Percentiles rank a stretch among this genome's conserved stretches.
These are phyloP conservation scores for Paulownia fortunei DNA, from an alignment of 257 asterid genomes.

Conservation along the genomic window DNA sequence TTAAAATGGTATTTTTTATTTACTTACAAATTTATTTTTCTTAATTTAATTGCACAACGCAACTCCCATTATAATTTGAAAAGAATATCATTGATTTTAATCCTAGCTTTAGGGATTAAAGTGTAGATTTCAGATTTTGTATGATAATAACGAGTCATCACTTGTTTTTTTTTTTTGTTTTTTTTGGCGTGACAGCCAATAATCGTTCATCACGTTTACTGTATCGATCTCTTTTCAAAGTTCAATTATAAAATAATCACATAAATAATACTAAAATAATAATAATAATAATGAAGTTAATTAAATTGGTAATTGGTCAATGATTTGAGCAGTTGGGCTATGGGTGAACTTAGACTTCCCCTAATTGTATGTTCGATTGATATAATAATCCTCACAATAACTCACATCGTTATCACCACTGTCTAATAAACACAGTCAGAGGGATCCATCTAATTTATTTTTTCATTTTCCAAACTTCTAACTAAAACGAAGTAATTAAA, in stretches of 20 bases:
- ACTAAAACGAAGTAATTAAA: slow-evolving; percentile 28
- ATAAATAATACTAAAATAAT: neutral
- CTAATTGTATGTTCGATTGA: slow-evolving; percentile 11
- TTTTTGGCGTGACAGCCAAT: neutral
- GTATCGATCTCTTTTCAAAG: neutral
- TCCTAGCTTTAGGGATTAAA: no score
- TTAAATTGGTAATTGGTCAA: slow-evolving; percentile 37
- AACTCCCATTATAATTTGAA: no score
- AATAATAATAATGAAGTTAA: neutral
- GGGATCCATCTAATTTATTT: slow-evolving; percentile 27
- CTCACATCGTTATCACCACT: slow-evolving; percentile 33
- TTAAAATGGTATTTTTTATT: no score
- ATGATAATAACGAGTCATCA: no score
- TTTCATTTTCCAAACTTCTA: slow-evolving; percentile 31
- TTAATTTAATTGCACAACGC: no score
- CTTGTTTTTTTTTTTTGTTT: neutral
- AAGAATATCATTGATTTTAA: no score
- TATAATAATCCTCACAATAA: neutral
- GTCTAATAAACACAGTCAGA: slow-evolving; percentile 23
- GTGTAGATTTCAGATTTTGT: no score
- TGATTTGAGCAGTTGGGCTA: slow-evolving; percentile 41
- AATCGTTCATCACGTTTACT: slow-evolving; percentile 4
- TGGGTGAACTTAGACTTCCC: slow-evolving; percentile 28
- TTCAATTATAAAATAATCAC: neutral
- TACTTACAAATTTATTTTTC: no score